These are phyloP conservation scores for Neofusicoccum umdonicola DNA, from an alignment of 2,329 filamentous ascomycete species.

Conservation along the genomic window DNA sequence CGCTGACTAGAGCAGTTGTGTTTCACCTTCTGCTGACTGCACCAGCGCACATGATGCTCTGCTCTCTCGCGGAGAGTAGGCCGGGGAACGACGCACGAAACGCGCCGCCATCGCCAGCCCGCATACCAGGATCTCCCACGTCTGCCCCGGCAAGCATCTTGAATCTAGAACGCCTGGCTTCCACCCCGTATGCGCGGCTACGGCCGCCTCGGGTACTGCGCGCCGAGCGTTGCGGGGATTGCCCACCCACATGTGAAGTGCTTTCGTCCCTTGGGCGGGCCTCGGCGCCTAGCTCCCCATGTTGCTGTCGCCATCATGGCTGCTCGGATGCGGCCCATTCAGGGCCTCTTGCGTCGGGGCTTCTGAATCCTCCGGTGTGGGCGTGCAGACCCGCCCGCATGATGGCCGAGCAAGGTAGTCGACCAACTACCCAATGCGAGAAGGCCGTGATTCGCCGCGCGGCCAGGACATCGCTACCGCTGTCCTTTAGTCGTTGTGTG, in stretches of 20 bases:
- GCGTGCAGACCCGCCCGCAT: neutral
- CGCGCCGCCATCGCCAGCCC: neutral
- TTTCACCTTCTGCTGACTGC: constrained; percentile 1
- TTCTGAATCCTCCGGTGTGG: too few relatives aligned
- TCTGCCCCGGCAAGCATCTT: neutral
- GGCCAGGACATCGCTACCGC: neutral
- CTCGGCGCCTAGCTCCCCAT: too few relatives aligned
- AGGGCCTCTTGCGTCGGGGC: too few relatives aligned
- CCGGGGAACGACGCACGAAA: neutral
- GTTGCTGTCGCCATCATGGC: too few relatives aligned
- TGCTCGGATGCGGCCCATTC: too few relatives aligned
- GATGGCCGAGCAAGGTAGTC: neutral
- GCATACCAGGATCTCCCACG: neutral
- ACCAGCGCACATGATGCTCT: neutral
- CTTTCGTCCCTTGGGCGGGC: neutral
- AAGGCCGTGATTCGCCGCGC: neutral
- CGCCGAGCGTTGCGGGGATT: neutral
- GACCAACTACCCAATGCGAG: neutral
- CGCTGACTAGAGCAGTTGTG: neutral
- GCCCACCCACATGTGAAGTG: constrained; percentile 6
- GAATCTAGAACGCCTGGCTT: neutral
- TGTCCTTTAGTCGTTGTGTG: neutral
- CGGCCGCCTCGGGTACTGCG: constrained; percentile 4
- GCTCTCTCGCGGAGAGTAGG: neutral
- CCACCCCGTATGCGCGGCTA: neutral